Conservation (phyloP, 257 asterid genomes). For the Solanum pennellii region DNA sequence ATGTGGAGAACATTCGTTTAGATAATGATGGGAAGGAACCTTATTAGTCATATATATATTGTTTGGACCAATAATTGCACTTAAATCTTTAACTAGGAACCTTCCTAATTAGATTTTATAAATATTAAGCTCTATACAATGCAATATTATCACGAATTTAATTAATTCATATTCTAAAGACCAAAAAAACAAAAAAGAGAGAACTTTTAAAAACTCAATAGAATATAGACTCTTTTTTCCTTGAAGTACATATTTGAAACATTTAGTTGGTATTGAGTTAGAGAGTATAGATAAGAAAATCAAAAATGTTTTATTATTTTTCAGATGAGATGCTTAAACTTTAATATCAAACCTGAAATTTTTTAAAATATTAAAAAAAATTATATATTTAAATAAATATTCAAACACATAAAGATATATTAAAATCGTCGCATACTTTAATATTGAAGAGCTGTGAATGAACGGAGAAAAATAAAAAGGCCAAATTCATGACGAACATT, state of each 20-base stretch:
- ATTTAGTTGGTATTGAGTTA: neutral
- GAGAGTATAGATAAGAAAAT: too few relatives aligned
- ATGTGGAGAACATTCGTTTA: neutral
- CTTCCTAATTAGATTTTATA: neutral
- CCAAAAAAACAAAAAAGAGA: too few relatives aligned
- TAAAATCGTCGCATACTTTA: too few relatives aligned
- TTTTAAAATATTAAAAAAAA: too few relatives aligned
- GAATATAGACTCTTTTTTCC: neutral
- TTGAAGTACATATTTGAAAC: neutral
- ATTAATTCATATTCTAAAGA: too few relatives aligned
- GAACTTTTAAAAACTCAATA: neutral
- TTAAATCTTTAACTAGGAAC: neutral
- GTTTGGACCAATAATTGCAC: neutral
- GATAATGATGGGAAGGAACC: neutral
- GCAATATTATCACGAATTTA: neutral
- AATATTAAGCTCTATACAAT: neutral
- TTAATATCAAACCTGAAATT: too few relatives aligned
- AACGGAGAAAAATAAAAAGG: too few relatives aligned
- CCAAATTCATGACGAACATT: neutral
- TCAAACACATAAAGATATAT: too few relatives aligned
- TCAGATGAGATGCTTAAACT: accelerated
- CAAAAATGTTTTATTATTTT: neutral
- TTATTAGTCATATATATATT: neutral
- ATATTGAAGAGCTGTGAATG: neutral
- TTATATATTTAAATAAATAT: too few relatives aligned